Conservation (phyloP, 768 basidiomycete genomes). For the Termitomyces sp. region DNA sequence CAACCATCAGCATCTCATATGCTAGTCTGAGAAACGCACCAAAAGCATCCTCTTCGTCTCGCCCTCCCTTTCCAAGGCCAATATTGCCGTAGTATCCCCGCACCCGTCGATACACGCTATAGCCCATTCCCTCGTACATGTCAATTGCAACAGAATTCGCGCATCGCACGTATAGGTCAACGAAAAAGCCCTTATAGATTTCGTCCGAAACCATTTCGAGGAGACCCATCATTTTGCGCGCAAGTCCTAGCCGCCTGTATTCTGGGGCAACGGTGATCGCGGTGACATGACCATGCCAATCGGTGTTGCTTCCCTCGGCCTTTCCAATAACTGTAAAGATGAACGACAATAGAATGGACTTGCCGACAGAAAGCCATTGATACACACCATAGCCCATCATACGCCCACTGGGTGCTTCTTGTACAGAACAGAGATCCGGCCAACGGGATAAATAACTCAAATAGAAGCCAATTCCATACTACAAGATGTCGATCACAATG, state of each 20-base stretch:
- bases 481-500: not conserved
- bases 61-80: slow-evolving; percentile 69
- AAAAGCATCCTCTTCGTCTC: slow-evolving; percentile 87
- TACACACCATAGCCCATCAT: slow-evolving; percentile 91
- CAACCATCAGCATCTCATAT: not conserved
- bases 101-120: slow-evolving; percentile 88
- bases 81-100: slow-evolving; percentile 83
- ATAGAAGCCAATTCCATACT: slow-evolving; percentile 91
- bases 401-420: slow-evolving; percentile 74
- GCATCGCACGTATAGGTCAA: slow-evolving; percentile 94
- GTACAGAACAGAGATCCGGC: slow-evolving; percentile 86
- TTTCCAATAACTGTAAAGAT: slow-evolving; percentile 71
- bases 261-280: slow-evolving; percentile 93
- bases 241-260: slow-evolving; percentile 85
- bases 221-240: slow-evolving; percentile 78
- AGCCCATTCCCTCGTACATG: slow-evolving; percentile 92
- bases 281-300: slow-evolving; percentile 95
- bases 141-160: slow-evolving; percentile 78
- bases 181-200: slow-evolving; percentile 80
- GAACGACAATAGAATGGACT: not conserved
- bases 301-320: slow-evolving; percentile 68
- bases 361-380: slow-evolving; percentile 1
- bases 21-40: slow-evolving; percentile 46
- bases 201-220: slow-evolving; percentile 85
- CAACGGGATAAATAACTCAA: slow-evolving; percentile 83